Percentiles rank a stretch among this genome's conserved stretches.
Conservation (phyloP, 2,329 filamentous ascomycete species). For the Curvularia hawaiiensis region DNA sequence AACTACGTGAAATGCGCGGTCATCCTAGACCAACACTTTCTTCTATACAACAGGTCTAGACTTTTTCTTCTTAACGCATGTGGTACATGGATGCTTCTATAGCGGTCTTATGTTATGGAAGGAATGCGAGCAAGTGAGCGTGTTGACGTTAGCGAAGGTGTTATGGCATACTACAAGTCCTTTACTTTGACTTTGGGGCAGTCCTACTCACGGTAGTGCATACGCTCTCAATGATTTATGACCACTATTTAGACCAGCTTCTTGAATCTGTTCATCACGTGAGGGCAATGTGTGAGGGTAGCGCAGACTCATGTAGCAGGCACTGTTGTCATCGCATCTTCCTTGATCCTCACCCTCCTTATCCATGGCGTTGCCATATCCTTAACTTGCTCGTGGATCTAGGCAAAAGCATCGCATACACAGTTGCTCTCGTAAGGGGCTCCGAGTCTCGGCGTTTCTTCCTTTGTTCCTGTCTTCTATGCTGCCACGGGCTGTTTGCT, state of each 20-base stretch:
- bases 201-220: neutral
- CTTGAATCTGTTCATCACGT: neutral
- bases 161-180: neutral
- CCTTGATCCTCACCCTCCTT: slow-evolving; percentile 1
- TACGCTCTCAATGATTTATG: neutral
- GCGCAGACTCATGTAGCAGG: neutral
- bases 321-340: neutral
- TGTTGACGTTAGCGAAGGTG: too few relatives aligned
- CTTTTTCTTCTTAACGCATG: too few relatives aligned
- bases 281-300: neutral
- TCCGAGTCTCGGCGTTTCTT: neutral
- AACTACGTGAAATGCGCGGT: too few relatives aligned
- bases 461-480: slow-evolving; percentile 1
- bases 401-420: too few relatives aligned
- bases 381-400: too few relatives aligned
- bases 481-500: slow-evolving; percentile 1
- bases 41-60: too few relatives aligned
- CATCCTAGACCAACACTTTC: too few relatives aligned
- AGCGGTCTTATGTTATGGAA: too few relatives aligned
- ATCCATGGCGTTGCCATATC: neutral
- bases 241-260: neutral
- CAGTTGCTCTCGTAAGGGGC: too few relatives aligned
- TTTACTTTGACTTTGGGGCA: neutral
- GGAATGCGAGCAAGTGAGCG: too few relatives aligned
- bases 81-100: too few relatives aligned